These are phyloP conservation scores for Mrakia gelida DNA, from an alignment of 768 basidiomycete genomes.

Conservation along the genomic window DNA sequence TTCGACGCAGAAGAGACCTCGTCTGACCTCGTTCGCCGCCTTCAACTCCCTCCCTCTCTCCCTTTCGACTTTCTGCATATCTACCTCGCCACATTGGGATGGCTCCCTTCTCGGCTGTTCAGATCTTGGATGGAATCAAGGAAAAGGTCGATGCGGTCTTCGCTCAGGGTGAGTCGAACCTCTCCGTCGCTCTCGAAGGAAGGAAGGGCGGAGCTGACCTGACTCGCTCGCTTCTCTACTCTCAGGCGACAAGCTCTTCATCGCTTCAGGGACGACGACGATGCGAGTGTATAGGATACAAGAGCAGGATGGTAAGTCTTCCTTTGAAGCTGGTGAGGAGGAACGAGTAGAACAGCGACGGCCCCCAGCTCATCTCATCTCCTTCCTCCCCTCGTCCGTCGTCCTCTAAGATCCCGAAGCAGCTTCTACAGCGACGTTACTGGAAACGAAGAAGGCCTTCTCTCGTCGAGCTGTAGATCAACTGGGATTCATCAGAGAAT, in stretches of 20 bases:
- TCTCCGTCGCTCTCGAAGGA: too few species aligned
- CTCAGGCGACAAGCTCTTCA: conserved; percentile 58
- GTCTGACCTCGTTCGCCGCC: neutral
- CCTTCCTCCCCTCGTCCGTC: conserved; percentile 34
- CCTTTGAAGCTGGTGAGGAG: neutral
- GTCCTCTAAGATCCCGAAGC: neutral
- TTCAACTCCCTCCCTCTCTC: neutral
- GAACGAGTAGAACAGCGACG: too few species aligned
- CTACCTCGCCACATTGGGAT: conserved; percentile 1
- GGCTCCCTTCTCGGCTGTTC: conserved; percentile 32
- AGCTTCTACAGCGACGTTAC: conserved; percentile 39
- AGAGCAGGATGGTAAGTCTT: conserved; percentile 16
- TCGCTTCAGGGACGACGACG: conserved; percentile 43
- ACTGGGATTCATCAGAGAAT: conserved; percentile 74
- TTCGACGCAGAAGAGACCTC: too few species aligned
- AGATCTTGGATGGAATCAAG: conserved; percentile 35
- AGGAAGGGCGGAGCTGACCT: neutral
- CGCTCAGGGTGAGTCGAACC: conserved; percentile 20
- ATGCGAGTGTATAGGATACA: conserved; percentile 41
- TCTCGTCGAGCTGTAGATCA: conserved; percentile 76
- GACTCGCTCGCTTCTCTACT: neutral
- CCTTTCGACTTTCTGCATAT: neutral
- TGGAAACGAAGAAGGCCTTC: conserved; percentile 65
- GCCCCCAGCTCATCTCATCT: neutral
- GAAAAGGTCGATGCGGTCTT: conserved; percentile 37